phyloP scores from a whole-genome alignment of 352 stramenopile species.

The Globisporangium spinosum region DNA sequence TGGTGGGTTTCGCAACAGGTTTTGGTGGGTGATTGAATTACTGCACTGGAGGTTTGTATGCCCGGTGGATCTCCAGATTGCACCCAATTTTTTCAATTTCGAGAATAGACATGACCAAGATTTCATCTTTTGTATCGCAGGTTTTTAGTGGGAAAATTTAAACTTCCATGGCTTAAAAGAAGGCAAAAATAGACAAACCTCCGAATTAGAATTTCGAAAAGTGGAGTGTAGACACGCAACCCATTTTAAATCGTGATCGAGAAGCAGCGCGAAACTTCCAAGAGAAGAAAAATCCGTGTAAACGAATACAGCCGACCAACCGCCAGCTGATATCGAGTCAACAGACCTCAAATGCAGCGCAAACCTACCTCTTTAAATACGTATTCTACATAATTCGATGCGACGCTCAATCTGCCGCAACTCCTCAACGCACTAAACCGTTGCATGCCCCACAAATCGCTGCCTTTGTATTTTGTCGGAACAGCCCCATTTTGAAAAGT shows the following conservation, averaged over 20 bases:
- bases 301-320: background rate
- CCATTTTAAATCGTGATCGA: constrained; percentile 1
- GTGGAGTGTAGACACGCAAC: constrained; percentile 2
- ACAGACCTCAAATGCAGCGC: too few species aligned
- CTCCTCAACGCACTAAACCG: background rate
- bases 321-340: too few species aligned
- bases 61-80: background rate
- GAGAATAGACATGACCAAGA: background rate
- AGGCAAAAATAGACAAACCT: constrained; percentile 1
- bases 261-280: constrained; percentile 4
- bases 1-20: background rate
- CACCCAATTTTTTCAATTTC: background rate
- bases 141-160: background rate
- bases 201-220: background rate
- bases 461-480: background rate
- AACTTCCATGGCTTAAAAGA: background rate
- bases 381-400: background rate
- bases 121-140: background rate
- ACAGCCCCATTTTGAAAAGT: constrained; percentile 6
- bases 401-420: background rate
- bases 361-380: background rate
- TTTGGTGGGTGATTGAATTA: background rate
- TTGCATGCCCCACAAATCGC: background rate
- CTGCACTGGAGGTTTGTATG: background rate
- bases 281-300: background rate